Evolutionary conservation across 208 protist genomes (phyloP).

Genomic region (Wallacemonas rigidus): DNA sequence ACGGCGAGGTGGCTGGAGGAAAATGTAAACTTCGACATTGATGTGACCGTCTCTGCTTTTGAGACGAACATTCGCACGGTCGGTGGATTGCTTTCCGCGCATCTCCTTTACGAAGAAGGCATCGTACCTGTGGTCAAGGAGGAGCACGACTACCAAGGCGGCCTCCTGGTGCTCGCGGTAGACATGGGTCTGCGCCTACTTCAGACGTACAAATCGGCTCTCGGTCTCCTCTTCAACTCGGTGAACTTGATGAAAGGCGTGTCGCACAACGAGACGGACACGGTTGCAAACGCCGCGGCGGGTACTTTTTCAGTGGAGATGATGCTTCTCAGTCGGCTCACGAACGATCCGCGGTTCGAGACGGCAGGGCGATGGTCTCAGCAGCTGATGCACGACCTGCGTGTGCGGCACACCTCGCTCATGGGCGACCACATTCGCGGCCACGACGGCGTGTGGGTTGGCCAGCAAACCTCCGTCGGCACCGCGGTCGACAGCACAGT

Average conservation of each 20-base stretch:
- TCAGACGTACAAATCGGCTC: slow-evolving; percentile 77
- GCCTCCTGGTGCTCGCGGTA: slow-evolving; percentile 52
- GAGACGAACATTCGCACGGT: slow-evolving; percentile 90
- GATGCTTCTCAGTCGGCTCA: slow-evolving; percentile 43
- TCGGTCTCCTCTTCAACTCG: slow-evolving; percentile 86
- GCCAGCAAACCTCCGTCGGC: slow-evolving; percentile 47
- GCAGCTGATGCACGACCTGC: slow-evolving; percentile 33
- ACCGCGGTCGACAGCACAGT: slow-evolving; percentile 74
- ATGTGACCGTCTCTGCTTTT: slow-evolving; percentile 86
- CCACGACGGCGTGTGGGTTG: slow-evolving; percentile 28
- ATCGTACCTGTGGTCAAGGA: slow-evolving; percentile 33
- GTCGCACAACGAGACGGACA: slow-evolving; percentile 32
- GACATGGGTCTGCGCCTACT: slow-evolving; percentile 63
- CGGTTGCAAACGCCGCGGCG: slow-evolving; percentile 54
- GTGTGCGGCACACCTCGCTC: slow-evolving; percentile 26
- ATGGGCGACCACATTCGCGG: slow-evolving; percentile 61
- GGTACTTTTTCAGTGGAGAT: slow-evolving; percentile 73
- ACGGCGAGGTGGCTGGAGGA: slow-evolving; percentile 58
- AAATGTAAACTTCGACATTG: slow-evolving; percentile 58
- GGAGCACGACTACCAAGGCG: slow-evolving; percentile 57
- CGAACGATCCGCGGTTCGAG: slow-evolving; percentile 44
- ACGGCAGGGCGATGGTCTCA: slow-evolving; percentile 32
- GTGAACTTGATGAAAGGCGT: slow-evolving; percentile 83
- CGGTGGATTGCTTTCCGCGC: slow-evolving; percentile 77
- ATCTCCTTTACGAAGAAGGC: slow-evolving; percentile 68